phyloP scores from a whole-genome alignment of 148 eudicot genomes.

The Rhododendron mucronatum region DNA sequence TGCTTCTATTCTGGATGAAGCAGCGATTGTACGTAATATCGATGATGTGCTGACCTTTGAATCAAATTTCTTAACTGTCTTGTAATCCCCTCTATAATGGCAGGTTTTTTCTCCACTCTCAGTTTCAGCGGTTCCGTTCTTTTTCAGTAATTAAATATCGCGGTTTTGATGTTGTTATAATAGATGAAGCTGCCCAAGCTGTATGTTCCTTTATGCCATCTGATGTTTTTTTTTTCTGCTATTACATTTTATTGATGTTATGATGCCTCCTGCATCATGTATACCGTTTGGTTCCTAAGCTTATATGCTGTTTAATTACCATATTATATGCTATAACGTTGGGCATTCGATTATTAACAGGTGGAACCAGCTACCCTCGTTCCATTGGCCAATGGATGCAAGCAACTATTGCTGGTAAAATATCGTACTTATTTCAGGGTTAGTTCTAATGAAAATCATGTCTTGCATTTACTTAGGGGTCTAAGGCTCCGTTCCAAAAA shows the following conservation, averaged over 20 bases:
- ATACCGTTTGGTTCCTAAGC: neutral
- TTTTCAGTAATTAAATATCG: slow-evolving; percentile 70
- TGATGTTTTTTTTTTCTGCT: neutral
- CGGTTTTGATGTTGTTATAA: slow-evolving; percentile 83
- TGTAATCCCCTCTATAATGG: slow-evolving; percentile 20
- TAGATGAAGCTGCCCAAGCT: slow-evolving; percentile 99
- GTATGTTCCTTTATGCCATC: slow-evolving; percentile 38
- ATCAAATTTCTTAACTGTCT: neutral
- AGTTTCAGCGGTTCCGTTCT: slow-evolving; percentile 91
- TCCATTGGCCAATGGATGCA: slow-evolving; percentile 91
- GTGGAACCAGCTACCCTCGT: slow-evolving; percentile 93
- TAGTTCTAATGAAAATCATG: neutral
- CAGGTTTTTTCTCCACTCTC: slow-evolving; percentile 98
- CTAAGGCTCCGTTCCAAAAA: no score
- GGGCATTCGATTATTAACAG: slow-evolving; percentile 34
- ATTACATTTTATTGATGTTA: neutral
- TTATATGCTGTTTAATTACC: neutral
- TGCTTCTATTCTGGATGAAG: slow-evolving; percentile 81
- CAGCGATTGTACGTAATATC: slow-evolving; percentile 70
- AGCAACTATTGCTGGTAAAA: slow-evolving; percentile 90
- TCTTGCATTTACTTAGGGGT: neutral
- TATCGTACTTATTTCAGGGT: neutral
- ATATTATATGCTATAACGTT: neutral
- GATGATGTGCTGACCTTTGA: slow-evolving; percentile 10
- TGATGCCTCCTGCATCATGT: neutral